Conservation (phyloP, 768 basidiomycete species). For the Artomyces pyxidatus region DNA sequence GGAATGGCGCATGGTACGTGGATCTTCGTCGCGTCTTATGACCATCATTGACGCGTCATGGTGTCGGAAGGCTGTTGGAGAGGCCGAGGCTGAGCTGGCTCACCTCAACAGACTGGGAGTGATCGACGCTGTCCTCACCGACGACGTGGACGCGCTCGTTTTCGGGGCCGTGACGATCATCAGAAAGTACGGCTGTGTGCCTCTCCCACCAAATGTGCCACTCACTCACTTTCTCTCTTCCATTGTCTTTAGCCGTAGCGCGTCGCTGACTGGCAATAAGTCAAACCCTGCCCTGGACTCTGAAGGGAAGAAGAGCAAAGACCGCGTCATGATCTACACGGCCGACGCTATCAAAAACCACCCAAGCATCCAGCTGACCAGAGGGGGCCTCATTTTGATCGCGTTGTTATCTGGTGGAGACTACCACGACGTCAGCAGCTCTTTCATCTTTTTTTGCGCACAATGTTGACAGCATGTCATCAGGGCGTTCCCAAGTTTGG, state of each 20-base stretch:
- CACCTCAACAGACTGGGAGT: slow-evolving; percentile 72
- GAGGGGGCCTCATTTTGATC: slow-evolving; percentile 67
- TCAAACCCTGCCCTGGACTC: slow-evolving; percentile 53
- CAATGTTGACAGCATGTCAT: slow-evolving; percentile 23
- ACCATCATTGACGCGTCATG: not conserved
- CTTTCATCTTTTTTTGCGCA: not conserved
- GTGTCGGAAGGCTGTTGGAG: slow-evolving; percentile 66
- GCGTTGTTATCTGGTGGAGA: slow-evolving; percentile 82
- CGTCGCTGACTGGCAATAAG: slow-evolving; percentile 63
- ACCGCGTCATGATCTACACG: slow-evolving; percentile 41
- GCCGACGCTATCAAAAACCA: slow-evolving; percentile 34
- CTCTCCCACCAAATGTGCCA: not conserved
- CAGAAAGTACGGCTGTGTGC: slow-evolving; percentile 50
- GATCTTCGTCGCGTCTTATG: not conserved
- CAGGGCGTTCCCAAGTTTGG: slow-evolving; percentile 57
- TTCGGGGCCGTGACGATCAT: slow-evolving; percentile 81
- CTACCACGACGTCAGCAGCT: slow-evolving; percentile 41
- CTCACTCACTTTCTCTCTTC: not conserved
- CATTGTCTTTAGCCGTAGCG: slow-evolving; percentile 42
- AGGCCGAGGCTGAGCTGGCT: slow-evolving; percentile 90
- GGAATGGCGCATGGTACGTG: slow-evolving; percentile 52
- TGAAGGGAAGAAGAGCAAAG: slow-evolving; percentile 59
- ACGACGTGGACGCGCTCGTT: slow-evolving; percentile 87
- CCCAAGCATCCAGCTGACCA: slow-evolving; percentile 40
- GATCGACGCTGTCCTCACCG: slow-evolving; percentile 83